Conservation (phyloP, 352 stramenopile genomes). For the Phytophthora melonis region DNA sequence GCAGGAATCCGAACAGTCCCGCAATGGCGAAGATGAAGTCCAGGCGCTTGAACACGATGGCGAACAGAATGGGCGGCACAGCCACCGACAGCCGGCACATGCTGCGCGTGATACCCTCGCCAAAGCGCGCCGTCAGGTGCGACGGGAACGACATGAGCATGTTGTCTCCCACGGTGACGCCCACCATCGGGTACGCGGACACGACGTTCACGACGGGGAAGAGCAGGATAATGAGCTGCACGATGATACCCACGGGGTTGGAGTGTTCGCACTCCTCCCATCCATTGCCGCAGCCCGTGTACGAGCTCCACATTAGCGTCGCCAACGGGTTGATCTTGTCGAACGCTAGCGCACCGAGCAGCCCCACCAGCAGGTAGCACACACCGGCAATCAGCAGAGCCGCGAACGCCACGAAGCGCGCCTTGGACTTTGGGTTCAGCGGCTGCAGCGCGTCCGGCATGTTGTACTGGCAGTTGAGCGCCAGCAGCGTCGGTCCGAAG, state of each 20-base stretch:
- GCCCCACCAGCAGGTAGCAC: slow-evolving; percentile 80
- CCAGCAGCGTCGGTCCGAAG: slow-evolving; percentile 84
- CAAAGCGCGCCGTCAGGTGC: slow-evolving; percentile 60
- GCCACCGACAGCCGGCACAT: slow-evolving; percentile 74
- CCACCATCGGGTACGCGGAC: slow-evolving; percentile 87
- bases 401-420: slow-evolving; percentile 69
- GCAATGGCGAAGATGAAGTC: slow-evolving; percentile 87
- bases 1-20: slow-evolving; percentile 81
- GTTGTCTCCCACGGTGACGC: slow-evolving; percentile 86
- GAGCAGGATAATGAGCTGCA: slow-evolving; percentile 85
- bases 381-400: slow-evolving; percentile 69
- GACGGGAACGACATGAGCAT: slow-evolving; percentile 86
- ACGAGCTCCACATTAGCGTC: slow-evolving; percentile 82
- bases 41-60: slow-evolving; percentile 88
- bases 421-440: slow-evolving; percentile 73
- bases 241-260: slow-evolving; percentile 62
- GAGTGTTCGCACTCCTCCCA: slow-evolving; percentile 61
- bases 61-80: slow-evolving; percentile 75
- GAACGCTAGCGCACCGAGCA: slow-evolving; percentile 80
- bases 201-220: slow-evolving; percentile 88
- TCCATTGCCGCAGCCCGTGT: slow-evolving; percentile 84
- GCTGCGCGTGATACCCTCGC: slow-evolving; percentile 54
- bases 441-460: slow-evolving; percentile 86
- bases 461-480: slow-evolving; percentile 91
- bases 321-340: slow-evolving; percentile 84